phyloP scores from a whole-genome alignment of 139 green algal genomes.

The Chlamydomonas sphaeroides region DNA sequence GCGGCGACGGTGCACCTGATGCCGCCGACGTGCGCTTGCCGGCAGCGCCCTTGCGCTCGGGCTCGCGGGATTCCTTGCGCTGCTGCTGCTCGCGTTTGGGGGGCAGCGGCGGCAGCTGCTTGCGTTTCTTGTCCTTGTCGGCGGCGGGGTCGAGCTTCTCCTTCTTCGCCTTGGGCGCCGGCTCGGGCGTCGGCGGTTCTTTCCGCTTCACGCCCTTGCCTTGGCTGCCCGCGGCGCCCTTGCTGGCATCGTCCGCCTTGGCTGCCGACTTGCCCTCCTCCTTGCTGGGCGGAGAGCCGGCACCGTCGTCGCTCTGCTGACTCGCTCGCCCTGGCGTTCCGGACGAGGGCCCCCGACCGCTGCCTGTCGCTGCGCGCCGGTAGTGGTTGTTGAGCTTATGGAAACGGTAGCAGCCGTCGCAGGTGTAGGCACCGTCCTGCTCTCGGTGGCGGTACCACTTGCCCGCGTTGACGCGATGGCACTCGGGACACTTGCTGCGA shows the following conservation, averaged over 20 bases:
- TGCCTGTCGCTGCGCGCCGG: not conserved
- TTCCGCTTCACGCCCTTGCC: too few species aligned
- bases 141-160: too few species aligned
- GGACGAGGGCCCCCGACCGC: not conserved
- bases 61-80: too few species aligned
- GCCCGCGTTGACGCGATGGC: not conserved
- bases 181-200: too few species aligned
- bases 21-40: too few species aligned
- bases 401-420: slow-evolving; percentile 30
- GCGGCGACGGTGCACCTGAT: too few species aligned
- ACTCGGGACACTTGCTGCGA: not conserved
- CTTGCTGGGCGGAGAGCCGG: not conserved
- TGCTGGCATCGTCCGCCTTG: too few species aligned
- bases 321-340: not conserved
- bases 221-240: too few species aligned
- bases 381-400: slow-evolving; percentile 11
- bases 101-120: too few species aligned
- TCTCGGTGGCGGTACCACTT: slow-evolving; percentile 23
- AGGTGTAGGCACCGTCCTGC: not conserved
- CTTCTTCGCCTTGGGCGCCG: too few species aligned
- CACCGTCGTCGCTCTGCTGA: not conserved
- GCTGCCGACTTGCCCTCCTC: not conserved
- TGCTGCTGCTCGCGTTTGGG: not conserved
- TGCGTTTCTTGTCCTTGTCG: too few species aligned
- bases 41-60: too few species aligned